phyloP scores from a whole-genome alignment of 495 filamentous ascomycete species.

The Cercophora scortea region DNA sequence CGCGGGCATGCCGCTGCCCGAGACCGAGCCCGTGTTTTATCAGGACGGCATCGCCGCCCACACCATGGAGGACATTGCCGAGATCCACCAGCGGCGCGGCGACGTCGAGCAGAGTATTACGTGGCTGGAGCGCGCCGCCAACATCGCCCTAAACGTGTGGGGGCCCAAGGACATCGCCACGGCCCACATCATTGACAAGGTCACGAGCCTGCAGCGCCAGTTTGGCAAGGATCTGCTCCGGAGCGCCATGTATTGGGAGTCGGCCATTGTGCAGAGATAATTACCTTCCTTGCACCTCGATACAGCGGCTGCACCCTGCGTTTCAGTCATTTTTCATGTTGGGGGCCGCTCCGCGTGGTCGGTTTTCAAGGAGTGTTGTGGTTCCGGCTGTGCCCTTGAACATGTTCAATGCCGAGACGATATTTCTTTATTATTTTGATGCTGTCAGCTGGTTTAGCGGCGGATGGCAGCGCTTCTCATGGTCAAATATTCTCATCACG shows the following conservation, averaged over 20 bases:
- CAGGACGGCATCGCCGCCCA: constrained; percentile 24
- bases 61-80: constrained; percentile 26
- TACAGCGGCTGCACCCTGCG: too few species aligned
- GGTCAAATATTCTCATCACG: too few species aligned
- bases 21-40: constrained; percentile 9
- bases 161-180: constrained; percentile 18
- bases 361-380: too few species aligned
- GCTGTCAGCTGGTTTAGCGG: too few species aligned
- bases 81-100: constrained; percentile 22
- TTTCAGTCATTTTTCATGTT: too few species aligned
- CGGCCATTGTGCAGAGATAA: constrained; percentile 3
- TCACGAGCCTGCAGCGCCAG: constrained; percentile 19
- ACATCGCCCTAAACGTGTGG: constrained; percentile 19
- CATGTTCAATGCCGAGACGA: too few species aligned
- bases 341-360: too few species aligned
- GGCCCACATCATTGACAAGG: constrained; percentile 23
- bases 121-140: constrained; percentile 21
- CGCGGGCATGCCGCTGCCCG: neutral
- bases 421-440: too few species aligned
- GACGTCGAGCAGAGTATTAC: constrained; percentile 17
- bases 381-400: too few species aligned
- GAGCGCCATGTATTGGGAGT: constrained; percentile 19
- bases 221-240: constrained; percentile 17
- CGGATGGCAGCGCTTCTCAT: too few species aligned
- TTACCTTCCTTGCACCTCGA: too few species aligned